Base-by-base conservation (phyloP, 805 yeast genomes). In the Metschnikowia shivogae region DNA sequence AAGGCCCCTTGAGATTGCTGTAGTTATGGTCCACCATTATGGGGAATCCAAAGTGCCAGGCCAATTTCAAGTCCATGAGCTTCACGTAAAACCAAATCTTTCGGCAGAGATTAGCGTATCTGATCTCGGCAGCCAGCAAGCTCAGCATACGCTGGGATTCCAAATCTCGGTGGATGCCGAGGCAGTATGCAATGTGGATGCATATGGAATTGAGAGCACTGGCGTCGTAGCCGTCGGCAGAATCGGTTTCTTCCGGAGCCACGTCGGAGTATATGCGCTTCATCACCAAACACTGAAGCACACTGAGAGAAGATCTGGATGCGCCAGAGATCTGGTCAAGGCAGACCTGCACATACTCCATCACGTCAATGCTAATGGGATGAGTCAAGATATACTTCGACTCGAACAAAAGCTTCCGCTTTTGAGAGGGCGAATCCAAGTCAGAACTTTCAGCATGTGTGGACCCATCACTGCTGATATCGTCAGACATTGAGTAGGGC, bases 31-130 rank as follows among this genome's bases (percentile, higher is more conserved):
- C 39, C 54, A 50, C 47, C 67, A 72, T 28, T 67, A 52, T 19
- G 52, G 51, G 45, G 73, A 78, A 39, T 64, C 73, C 40, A 68
- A 49, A 30, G 64, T 51, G 61, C 45, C 50, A 59, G 1, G 64
- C 46, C 63, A 47, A 57, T 68, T 76, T 58, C 68, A 67, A 6
- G 72, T 73, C 35, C 53, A 43, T 50, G 11, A 28, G 67, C 20
- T 55, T 48, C 31, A 68, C 50, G 43, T 57, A 64, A 37, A 55
- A 41, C 53, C 55, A 49, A 12, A 48, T 34, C 12, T 55, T 54
- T 36, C 56, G 33, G 43, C 49, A 22, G 13, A 48, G 22, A 11
- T 43, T 38, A 14, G 34, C 37, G 12, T 31, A 36, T 17, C 44
- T 35, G 24, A 22, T 32, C 10, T 39, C 30, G 13, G 28, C 19